Percentiles rank a stretch among this genome's conserved stretches.
phyloP scores from a whole-genome alignment of 305 asterid genomes.

The Rubia peregrina region DNA sequence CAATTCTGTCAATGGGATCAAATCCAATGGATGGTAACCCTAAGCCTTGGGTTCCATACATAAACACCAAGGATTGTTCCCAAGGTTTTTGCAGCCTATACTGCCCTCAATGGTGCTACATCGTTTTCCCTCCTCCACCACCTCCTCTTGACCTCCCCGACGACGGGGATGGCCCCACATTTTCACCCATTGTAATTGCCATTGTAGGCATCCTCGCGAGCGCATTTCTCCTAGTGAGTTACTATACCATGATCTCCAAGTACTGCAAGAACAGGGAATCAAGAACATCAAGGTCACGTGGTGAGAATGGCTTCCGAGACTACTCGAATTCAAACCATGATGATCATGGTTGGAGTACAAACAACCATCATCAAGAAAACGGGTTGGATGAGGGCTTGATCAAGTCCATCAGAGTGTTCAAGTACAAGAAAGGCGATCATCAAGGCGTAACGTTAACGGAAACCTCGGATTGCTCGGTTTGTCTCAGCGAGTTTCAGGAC shows the following conservation, averaged over 20 bases:
- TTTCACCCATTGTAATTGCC: conserved; percentile 35
- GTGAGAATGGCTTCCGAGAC: conserved; percentile 15
- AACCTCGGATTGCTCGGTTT: conserved; percentile 44
- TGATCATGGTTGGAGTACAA: conserved; percentile 11
- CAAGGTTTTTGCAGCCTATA: conserved; percentile 43
- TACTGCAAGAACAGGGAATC: conserved; percentile 34
- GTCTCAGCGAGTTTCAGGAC: conserved; percentile 48
- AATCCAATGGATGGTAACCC: conserved; percentile 19
- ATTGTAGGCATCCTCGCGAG: conserved; percentile 38
- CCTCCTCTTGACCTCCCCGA: conserved; percentile 28
- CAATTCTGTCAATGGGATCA: conserved; percentile 17
- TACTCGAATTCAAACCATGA: conserved; percentile 20
- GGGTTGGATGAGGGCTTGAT: conserved; percentile 42
- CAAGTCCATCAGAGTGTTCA: conserved; percentile 29
- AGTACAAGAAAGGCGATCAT: conserved; percentile 35
- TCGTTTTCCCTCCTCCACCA: conserved; percentile 43
- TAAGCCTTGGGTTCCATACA: conserved; percentile 38
- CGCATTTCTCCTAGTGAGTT: conserved; percentile 34
- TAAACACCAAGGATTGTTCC: conserved; percentile 44
- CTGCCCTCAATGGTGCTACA: conserved; percentile 56
- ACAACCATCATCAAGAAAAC: conserved; percentile 23
- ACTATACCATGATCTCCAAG: conserved; percentile 35
- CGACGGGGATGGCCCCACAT: conserved; percentile 24
- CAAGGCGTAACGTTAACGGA: conserved; percentile 13
- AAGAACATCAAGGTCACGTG: conserved; percentile 8